Percentiles rank a stretch among this genome's conserved stretches.
These are phyloP conservation scores for Begonia fuchsioides DNA, from an alignment of 306 rosid genomes.

Conservation along the genomic window DNA sequence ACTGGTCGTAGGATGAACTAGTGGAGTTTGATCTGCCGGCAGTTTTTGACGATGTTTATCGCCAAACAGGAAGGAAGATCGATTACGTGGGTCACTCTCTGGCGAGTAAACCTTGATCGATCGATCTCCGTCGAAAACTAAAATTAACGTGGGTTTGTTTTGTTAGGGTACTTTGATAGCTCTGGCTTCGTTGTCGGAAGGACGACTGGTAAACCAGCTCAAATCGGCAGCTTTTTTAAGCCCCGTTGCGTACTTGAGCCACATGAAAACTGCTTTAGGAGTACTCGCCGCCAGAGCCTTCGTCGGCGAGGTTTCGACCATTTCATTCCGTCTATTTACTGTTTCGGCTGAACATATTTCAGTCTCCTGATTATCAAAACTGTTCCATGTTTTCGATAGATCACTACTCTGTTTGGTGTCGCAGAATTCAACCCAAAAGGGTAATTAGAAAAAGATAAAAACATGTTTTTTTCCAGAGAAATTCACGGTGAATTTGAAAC, in stretches of 20 bases:
- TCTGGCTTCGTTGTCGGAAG: constrained; percentile 61
- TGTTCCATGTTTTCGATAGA: constrained; percentile 24
- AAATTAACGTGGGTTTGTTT: neutral
- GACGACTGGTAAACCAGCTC: constrained; percentile 42
- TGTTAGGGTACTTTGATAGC: constrained; percentile 66
- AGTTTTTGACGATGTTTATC: constrained; percentile 42
- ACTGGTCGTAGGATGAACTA: constrained; percentile 84
- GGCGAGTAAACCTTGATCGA: constrained; percentile 21
- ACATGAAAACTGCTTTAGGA: constrained; percentile 52
- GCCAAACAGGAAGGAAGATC: constrained; percentile 58
- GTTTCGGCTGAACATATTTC: too few species aligned
- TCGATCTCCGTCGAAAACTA: too few species aligned
- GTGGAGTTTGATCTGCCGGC: constrained; percentile 68
- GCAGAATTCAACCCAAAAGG: constrained; percentile 65
- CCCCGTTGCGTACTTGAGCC: constrained; percentile 71
- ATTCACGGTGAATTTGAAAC: neutral
- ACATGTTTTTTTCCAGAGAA: neutral
- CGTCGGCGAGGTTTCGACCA: constrained; percentile 39
- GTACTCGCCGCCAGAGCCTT: constrained; percentile 45
- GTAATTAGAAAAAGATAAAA: constrained; percentile 34
- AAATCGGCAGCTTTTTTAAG: constrained; percentile 61
- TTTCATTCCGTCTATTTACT: neutral
- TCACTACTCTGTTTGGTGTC: constrained; percentile 31
- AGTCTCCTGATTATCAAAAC: neutral
- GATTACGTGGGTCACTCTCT: constrained; percentile 78